phyloP scores from a whole-genome alignment of 768 basidiomycete genomes.

The Macrolepiota fuliginosa region DNA sequence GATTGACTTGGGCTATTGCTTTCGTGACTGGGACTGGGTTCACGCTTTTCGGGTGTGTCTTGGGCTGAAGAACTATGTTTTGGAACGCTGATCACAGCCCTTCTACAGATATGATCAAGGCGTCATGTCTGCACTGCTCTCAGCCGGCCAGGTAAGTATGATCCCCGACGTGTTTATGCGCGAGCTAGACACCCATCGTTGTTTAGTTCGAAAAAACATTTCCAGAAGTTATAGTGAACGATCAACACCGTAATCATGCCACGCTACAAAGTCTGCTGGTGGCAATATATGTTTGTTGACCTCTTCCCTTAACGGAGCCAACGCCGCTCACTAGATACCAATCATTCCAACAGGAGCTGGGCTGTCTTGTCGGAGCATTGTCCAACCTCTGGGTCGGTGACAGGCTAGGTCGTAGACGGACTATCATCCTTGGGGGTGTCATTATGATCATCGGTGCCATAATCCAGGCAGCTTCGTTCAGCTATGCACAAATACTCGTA shows the following conservation, averaged over 20 bases:
- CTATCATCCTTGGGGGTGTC: constrained; percentile 55
- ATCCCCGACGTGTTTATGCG: not conserved
- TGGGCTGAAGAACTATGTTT: not conserved
- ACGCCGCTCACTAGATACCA: not conserved
- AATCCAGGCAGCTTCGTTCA: constrained; percentile 53
- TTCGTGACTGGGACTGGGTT: constrained; percentile 61
- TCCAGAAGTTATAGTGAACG: constrained; percentile 45
- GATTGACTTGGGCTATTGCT: constrained; percentile 46
- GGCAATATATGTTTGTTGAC: constrained; percentile 48
- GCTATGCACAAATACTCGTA: constrained; percentile 60
- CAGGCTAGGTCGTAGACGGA: constrained; percentile 52
- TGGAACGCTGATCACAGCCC: not conserved
- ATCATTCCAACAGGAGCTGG: constrained; percentile 45
- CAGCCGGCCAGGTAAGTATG: constrained; percentile 42
- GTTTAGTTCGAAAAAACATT: constrained; percentile 55
- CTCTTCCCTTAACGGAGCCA: not conserved
- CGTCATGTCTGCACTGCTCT: constrained; percentile 66
- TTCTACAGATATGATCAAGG: constrained; percentile 60
- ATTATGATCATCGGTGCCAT: constrained; percentile 66
- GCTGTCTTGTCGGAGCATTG: constrained; percentile 62
- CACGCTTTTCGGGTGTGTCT: constrained; percentile 55
- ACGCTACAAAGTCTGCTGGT: constrained; percentile 59
- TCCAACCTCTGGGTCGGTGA: constrained; percentile 64
- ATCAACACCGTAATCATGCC: constrained; percentile 42
- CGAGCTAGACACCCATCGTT: not conserved